These are phyloP conservation scores for Wallacemonas sp. DNA, from an alignment of 208 protist species.

Conservation along the genomic window DNA sequence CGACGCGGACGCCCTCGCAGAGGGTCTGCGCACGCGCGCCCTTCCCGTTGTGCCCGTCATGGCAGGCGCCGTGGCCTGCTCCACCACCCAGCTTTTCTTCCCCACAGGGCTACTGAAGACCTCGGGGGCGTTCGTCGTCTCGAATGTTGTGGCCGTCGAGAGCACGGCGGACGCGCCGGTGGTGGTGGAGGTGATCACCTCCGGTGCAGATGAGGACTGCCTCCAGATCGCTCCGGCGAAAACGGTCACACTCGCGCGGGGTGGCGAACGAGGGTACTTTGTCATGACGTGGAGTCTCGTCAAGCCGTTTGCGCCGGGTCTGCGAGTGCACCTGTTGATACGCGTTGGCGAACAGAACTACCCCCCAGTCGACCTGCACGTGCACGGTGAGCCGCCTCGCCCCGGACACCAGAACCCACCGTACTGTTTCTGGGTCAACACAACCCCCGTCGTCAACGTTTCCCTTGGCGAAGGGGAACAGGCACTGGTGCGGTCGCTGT, in stretches of 20 bases:
- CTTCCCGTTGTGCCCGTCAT: slow-evolving; percentile 13
- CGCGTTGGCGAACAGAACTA: slow-evolving; percentile 29
- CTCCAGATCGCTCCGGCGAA: slow-evolving; percentile 16
- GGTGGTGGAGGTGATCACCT: slow-evolving; percentile 37
- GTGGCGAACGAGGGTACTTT: slow-evolving; percentile 31
- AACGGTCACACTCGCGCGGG: slow-evolving; percentile 13
- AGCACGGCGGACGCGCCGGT: slow-evolving; percentile 32
- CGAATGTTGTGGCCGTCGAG: slow-evolving; percentile 63
- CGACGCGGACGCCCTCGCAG: neutral
- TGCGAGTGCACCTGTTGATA: slow-evolving; percentile 34
- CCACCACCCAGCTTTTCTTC: slow-evolving; percentile 54
- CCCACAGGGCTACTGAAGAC: slow-evolving; percentile 39
- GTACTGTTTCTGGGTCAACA: slow-evolving; percentile 63
- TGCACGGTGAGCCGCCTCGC: slow-evolving; percentile 30
- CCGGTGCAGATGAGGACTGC: slow-evolving; percentile 10
- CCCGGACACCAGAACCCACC: slow-evolving; percentile 15
- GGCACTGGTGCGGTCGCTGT: slow-evolving; percentile 7
- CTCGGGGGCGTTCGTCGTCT: slow-evolving; percentile 56
- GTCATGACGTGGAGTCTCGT: slow-evolving; percentile 54
- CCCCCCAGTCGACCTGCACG: slow-evolving; percentile 32
- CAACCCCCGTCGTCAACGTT: slow-evolving; percentile 42
- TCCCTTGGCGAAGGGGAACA: slow-evolving; percentile 23
- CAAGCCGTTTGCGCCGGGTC: slow-evolving; percentile 25
- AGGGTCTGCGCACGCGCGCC: neutral
- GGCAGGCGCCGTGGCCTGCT: slow-evolving; percentile 17